phyloP scores from a whole-genome alignment of 768 basidiomycete species.

The Dioszegia aurantiaca region DNA sequence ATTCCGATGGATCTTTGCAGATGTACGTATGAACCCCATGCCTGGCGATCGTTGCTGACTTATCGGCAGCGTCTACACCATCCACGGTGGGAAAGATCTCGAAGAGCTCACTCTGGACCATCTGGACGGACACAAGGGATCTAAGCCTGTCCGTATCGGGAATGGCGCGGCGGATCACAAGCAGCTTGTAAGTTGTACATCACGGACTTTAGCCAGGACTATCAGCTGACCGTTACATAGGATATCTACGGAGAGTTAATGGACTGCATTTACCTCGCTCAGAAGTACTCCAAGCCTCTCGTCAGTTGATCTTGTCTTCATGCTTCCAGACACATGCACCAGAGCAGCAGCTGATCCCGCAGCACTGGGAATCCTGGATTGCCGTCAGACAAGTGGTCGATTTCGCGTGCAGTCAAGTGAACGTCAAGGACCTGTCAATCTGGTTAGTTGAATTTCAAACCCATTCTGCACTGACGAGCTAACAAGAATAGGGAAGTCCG shows the following conservation, averaged over 20 bases:
- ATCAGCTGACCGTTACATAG: slow-evolving; percentile 54
- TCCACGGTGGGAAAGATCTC: slow-evolving; percentile 74
- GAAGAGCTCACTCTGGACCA: slow-evolving; percentile 80
- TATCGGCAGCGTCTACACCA: slow-evolving; percentile 65
- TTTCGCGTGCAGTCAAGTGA: slow-evolving; percentile 66
- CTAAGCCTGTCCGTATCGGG: slow-evolving; percentile 63
- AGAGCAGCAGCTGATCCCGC: neutral
- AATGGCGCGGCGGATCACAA: slow-evolving; percentile 94
- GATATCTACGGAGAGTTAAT: slow-evolving; percentile 94
- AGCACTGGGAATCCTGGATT: slow-evolving; percentile 53
- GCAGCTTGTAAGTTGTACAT: slow-evolving; percentile 63
- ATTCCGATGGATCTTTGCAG: slow-evolving; percentile 85
- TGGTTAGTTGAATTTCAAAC: slow-evolving; percentile 35
- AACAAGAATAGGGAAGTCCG: slow-evolving; percentile 71
- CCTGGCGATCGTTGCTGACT: neutral
- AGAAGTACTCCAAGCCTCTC: slow-evolving; percentile 66
- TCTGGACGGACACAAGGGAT: slow-evolving; percentile 63
- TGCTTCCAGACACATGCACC: no score
- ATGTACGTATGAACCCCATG: slow-evolving; percentile 59
- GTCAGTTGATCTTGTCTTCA: slow-evolving; percentile 47
- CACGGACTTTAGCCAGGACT: neutral
- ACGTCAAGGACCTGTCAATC: slow-evolving; percentile 73
- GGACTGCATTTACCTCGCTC: slow-evolving; percentile 95
- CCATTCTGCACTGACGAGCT: neutral
- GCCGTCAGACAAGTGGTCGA: slow-evolving; percentile 53